Percentiles rank a stretch among this genome's conserved stretches.
Evolutionary conservation across 2,329 filamentous ascomycete genomes (phyloP).

Genomic region (Botryotinia convoluta): DNA sequence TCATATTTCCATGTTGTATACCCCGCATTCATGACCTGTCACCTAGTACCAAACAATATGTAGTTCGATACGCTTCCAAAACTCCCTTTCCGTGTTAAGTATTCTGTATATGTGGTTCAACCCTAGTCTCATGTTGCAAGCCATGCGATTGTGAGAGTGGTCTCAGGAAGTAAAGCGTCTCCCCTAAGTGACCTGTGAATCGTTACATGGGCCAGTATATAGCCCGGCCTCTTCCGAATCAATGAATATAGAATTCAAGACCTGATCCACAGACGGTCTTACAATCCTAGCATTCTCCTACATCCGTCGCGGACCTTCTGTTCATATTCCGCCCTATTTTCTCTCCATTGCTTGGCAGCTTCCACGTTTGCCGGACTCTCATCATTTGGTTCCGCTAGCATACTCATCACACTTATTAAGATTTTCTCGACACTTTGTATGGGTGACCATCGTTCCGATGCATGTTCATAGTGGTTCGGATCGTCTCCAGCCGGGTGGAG

Average conservation of each 20-base stretch:
- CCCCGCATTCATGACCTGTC: background rate
- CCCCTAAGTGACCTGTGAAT: background rate
- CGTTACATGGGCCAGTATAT: background rate
- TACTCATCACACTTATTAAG: slow-evolving; percentile 94
- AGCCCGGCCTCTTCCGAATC: background rate
- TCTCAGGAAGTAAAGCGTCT: background rate
- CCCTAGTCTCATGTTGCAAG: background rate
- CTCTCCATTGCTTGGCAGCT: slow-evolving; percentile 94
- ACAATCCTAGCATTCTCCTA: slow-evolving; percentile 73
- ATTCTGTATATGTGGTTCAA: background rate
- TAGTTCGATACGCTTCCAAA: background rate
- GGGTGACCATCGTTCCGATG: slow-evolving; percentile 91
- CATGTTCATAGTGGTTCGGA: slow-evolving; percentile 97
- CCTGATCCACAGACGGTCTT: background rate
- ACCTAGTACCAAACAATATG: background rate
- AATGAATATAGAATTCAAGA: background rate
- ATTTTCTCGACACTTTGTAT: slow-evolving; percentile 99
- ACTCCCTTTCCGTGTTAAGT: background rate
- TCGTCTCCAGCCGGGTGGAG: slow-evolving; percentile 94
- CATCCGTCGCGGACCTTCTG: slow-evolving; percentile 80
- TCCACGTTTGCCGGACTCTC: slow-evolving; percentile 96
- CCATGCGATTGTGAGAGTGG: background rate
- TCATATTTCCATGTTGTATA: background rate
- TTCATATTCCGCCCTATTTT: slow-evolving; percentile 80
- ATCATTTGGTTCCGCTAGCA: slow-evolving; percentile 96